Percentiles rank a stretch among this genome's conserved stretches.
Conservation (phyloP, 306 rosid species). For the Biancaea sappan region DNA sequence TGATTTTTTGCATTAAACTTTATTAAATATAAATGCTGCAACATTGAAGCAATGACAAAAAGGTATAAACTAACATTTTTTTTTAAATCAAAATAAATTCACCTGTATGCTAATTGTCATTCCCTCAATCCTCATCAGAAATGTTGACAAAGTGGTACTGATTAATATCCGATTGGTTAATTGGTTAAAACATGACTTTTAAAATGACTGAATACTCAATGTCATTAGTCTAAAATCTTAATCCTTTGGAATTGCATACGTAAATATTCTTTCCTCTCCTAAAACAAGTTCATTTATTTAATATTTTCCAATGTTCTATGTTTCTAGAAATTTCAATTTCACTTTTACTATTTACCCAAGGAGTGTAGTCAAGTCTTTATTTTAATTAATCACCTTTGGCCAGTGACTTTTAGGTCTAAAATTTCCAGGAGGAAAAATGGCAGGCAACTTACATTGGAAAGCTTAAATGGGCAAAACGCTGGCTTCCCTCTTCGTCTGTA, state of each 20-base stretch:
- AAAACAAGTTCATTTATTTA: neutral
- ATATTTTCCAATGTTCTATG: neutral
- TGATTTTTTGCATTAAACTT: neutral
- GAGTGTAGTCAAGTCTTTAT: slow-evolving; percentile 6
- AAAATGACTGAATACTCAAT: no score
- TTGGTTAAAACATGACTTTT: neutral
- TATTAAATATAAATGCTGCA: neutral
- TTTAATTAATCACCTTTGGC: neutral
- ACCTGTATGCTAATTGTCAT: neutral
- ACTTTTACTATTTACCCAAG: neutral
- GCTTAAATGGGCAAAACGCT: slow-evolving; percentile 88
- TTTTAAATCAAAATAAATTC: no score
- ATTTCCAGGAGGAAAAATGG: slow-evolving; percentile 14
- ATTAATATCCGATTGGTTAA: neutral
- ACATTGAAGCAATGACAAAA: neutral
- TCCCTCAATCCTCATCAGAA: neutral
- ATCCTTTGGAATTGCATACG: neutral
- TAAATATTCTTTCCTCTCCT: neutral
- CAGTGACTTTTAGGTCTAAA: neutral
- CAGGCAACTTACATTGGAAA: slow-evolving; percentile 72
- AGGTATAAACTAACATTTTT: neutral
- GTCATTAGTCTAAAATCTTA: no score
- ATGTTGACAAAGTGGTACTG: neutral
- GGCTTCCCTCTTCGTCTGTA: slow-evolving; percentile 96
- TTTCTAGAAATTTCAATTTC: neutral